Percentiles rank a stretch among this genome's conserved stretches.
These are phyloP conservation scores for Zelopaecilomyces penicillatus DNA, from an alignment of 2,329 filamentous ascomycete species.

Conservation along the genomic window DNA sequence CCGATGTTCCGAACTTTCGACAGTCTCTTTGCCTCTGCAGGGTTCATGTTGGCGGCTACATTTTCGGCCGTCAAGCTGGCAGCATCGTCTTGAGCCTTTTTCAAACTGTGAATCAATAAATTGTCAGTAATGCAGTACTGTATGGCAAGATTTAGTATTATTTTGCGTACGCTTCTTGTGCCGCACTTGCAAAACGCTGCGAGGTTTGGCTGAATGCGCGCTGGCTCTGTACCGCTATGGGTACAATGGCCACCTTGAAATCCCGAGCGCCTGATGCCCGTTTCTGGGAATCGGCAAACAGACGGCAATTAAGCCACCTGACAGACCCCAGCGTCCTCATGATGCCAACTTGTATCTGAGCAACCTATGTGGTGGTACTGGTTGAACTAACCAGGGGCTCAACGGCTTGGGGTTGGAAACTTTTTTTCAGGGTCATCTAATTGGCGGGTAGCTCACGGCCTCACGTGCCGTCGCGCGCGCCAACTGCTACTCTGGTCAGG, in stretches of 20 bases:
- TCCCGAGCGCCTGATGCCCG: constrained; percentile 18
- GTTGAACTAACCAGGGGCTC: constrained; percentile 5
- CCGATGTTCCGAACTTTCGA: constrained; percentile 89
- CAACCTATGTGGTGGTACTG: constrained; percentile 7
- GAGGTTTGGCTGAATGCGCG: constrained; percentile 27
- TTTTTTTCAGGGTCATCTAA: constrained; percentile 16
- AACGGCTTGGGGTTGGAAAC: constrained; percentile 9
- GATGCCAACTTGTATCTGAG: constrained; percentile 14
- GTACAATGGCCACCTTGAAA: constrained; percentile 17
- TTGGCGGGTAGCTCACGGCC: constrained; percentile 9
- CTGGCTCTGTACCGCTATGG: constrained; percentile 15
- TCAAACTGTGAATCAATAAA: constrained; percentile 25
- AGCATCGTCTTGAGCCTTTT: constrained; percentile 46
- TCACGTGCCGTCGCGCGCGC: constrained; percentile 13
- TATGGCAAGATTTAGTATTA: no score
- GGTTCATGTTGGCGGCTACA: constrained; percentile 71
- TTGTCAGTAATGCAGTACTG: constrained; percentile 9
- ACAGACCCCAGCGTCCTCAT: constrained; percentile 32
- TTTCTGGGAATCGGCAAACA: constrained; percentile 23
- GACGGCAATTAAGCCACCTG: constrained; percentile 34
- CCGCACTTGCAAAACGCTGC: constrained; percentile 22
- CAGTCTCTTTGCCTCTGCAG: constrained; percentile 69
- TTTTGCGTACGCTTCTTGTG: constrained; percentile 32
- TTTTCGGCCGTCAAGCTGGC: constrained; percentile 45
- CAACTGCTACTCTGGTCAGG: neutral